A percentile compares a stretch with the other conserved stretches of the same genome.
phyloP scores from a whole-genome alignment of 2,329 filamentous ascomycete species.

The Botrytis deweyae region DNA sequence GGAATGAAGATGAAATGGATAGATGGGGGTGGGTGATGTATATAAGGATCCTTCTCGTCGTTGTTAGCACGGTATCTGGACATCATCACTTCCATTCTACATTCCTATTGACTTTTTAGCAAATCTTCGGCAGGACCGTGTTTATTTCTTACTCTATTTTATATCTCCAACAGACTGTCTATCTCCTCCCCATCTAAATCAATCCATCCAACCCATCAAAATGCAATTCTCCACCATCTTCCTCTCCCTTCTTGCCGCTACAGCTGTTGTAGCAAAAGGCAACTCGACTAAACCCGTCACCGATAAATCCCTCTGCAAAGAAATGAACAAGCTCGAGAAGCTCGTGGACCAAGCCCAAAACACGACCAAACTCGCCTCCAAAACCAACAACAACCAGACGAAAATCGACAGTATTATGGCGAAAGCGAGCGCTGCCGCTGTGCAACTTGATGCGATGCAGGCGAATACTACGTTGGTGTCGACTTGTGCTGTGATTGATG shows the following conservation, averaged over 20 bases:
- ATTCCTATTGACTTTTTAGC: neutral
- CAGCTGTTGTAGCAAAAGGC: conserved; percentile 37
- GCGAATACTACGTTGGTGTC: conserved; percentile 42
- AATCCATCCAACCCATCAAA: conserved; percentile 23
- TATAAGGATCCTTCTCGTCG: conserved; percentile 7
- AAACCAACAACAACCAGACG: conserved; percentile 43
- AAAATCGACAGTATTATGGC: conserved; percentile 42
- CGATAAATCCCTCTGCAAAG: conserved; percentile 40
- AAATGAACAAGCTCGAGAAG: conserved; percentile 38
- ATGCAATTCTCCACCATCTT: conserved; percentile 30
- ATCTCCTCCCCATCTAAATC: conserved; percentile 2
- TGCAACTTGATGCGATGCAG: conserved; percentile 38
- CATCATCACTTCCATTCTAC: conserved; percentile 18
- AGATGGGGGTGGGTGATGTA: neutral
- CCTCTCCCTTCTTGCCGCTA: conserved; percentile 32
- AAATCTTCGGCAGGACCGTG: conserved; percentile 9
- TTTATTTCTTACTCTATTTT: conserved; percentile 1
- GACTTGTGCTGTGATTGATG: conserved; percentile 41
- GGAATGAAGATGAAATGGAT: neutral
- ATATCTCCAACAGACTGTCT: neutral
- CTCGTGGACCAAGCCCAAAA: conserved; percentile 41
- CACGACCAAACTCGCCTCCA: conserved; percentile 40
- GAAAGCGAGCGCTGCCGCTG: conserved; percentile 39
- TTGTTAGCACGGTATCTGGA: conserved; percentile 14
- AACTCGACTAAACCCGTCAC: conserved; percentile 36